Evolutionary conservation across 1,284 basidiomycete genomes (phyloP).

Genomic region (Cryptococcus sp.): DNA sequence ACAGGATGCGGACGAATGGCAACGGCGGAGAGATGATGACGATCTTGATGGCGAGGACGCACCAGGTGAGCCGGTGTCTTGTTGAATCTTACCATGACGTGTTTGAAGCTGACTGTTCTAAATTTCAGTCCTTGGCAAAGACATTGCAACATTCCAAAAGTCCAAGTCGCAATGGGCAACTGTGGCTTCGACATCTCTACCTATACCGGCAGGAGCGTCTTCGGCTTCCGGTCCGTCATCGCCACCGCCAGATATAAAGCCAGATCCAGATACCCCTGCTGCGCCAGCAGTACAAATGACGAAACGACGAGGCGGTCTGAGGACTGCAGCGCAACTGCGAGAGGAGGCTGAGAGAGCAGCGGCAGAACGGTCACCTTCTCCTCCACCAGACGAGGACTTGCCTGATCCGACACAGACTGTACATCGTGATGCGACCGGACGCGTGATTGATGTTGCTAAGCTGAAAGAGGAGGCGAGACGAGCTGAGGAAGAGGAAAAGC

Average conservation of each 20-base stretch:
- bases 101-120: constrained; percentile 1
- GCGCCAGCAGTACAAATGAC: constrained; percentile 50
- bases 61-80: constrained; percentile 46
- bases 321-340: constrained; percentile 61
- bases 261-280: constrained; percentile 16
- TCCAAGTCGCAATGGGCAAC: constrained; percentile 44
- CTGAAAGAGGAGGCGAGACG: constrained; percentile 77
- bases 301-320: constrained; percentile 66
- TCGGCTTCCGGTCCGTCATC: constrained; percentile 15
- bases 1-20: constrained; percentile 55
- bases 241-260: constrained; percentile 8
- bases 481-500: constrained; percentile 72
- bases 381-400: constrained; percentile 57
- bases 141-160: constrained; percentile 43
- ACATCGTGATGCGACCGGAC: constrained; percentile 86
- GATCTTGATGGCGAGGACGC: constrained; percentile 49
- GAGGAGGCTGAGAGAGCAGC: constrained; percentile 59
- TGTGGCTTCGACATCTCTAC: constrained; percentile 35
- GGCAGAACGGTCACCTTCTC: constrained; percentile 53
- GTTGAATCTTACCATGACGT: not conserved
- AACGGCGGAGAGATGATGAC: constrained; percentile 49
- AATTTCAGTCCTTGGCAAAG: constrained; percentile 42
- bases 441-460: constrained; percentile 83
- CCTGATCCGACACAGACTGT: constrained; percentile 80
- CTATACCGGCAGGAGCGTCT: constrained; percentile 14